Evolutionary conservation across 1,284 basidiomycete species (phyloP).

Genomic region (Leccinum griseonigrum): DNA sequence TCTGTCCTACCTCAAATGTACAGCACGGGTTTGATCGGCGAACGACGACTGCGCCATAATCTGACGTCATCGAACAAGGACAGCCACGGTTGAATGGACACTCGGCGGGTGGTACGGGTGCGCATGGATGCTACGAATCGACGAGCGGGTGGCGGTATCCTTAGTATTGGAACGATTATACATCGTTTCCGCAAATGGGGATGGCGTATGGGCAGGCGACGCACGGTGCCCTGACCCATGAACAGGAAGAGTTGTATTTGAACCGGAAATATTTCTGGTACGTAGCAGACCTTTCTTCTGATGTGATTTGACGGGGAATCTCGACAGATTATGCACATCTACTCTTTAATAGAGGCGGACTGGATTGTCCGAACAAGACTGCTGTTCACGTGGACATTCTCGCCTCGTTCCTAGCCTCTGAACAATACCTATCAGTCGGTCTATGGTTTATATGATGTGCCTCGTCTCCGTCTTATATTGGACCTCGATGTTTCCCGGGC

Average conservation of each 20-base stretch:
- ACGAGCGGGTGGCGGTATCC: conserved; percentile 39
- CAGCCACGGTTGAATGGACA: conserved; percentile 19
- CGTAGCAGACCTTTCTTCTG: conserved; percentile 4
- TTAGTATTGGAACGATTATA: conserved; percentile 63
- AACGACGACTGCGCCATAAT: conserved; percentile 24
- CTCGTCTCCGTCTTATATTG: neutral
- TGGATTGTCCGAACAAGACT: neutral
- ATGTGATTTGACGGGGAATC: conserved; percentile 4
- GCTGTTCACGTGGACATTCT: neutral
- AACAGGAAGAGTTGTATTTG: conserved; percentile 26
- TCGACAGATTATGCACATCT: neutral
- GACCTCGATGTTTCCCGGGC: neutral
- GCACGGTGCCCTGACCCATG: conserved; percentile 10
- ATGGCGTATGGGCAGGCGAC: conserved; percentile 37
- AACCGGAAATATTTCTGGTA: conserved; percentile 29
- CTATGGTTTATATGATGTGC: neutral
- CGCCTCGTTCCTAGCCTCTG: neutral
- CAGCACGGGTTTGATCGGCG: conserved; percentile 62
- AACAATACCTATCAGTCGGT: neutral
- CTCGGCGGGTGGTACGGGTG: conserved; percentile 7
- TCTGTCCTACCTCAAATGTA: conserved; percentile 68
- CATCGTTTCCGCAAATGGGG: conserved; percentile 54
- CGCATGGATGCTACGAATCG: conserved; percentile 20
- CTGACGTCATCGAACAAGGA: conserved; percentile 20
- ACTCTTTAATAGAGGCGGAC: neutral